Evolutionary conservation across 805 yeast species (phyloP), one percentile per base, ranked within the genome.

Genomic region (Maudiozyma pseudohumilis): DNA sequence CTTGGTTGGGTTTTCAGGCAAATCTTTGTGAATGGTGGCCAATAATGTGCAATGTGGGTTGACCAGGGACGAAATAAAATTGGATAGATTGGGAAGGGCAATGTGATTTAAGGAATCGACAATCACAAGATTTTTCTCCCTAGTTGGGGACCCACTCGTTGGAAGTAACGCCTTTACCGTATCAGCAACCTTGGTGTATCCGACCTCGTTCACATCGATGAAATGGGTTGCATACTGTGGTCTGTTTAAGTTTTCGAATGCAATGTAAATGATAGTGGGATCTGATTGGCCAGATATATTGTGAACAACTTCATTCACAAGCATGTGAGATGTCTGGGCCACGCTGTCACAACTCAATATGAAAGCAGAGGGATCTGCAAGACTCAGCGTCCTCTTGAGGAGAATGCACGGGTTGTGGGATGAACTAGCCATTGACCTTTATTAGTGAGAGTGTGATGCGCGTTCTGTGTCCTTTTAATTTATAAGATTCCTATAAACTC

Each of bases 341-440:
- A 86, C 59, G 1, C 82, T 69, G 55, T 92, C 97, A 7, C 73
- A 52, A 4, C 81, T 64, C 4, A 89, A 65, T 3, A 85, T 56
- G 38, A 89, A 72, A 0, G 95, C 94, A 0, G 89, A 72, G 17
- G 59, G 59, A 50, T 92, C 97, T 45, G 78, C 82, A 36, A 84
- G 61, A 3, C 77, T 60, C 3, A 92, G 57, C 6, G 85, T 63
- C 41, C 97, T 63, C 32, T 70, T 75, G 39, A 88, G 64, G 5
- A 87, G 63, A 23, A 80, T 79, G n/a, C 70, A 44, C 29, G 70
- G 62, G 40, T 61, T 64, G 31, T 65, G 66, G 3, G 61, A 53
- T 3, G 65, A 46, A 11, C 56, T 48, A 2, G 65, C 51, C 66
- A 62, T 63, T 28, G 8, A 6, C 18, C 17, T 12, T 12, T 28